Evolutionary conservation across 1,284 basidiomycete genomes (phyloP).

Genomic region (Rhodotorula sp.): DNA sequence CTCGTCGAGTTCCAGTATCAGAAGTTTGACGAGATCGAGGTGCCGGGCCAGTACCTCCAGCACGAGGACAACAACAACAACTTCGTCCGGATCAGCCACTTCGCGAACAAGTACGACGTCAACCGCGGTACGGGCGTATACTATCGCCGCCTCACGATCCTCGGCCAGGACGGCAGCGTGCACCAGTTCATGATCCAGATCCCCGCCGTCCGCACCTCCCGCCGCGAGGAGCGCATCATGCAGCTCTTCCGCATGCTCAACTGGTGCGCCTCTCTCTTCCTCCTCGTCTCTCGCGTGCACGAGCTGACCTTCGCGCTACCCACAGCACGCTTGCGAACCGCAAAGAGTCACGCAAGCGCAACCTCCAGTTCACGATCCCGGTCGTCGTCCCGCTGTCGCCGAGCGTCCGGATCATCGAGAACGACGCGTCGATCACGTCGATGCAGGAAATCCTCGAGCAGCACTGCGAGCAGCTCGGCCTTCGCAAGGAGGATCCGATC

Average conservation of each 20-base stretch:
- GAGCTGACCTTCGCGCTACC: not conserved
- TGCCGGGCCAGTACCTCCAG: slow-evolving; percentile 98
- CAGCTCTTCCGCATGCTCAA: slow-evolving; percentile 93
- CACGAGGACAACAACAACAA: slow-evolving; percentile 92
- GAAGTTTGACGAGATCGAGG: slow-evolving; percentile 97
- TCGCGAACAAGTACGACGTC: slow-evolving; percentile 87
- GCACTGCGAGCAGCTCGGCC: slow-evolving; percentile 74
- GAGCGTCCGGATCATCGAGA: slow-evolving; percentile 81
- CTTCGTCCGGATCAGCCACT: slow-evolving; percentile 89
- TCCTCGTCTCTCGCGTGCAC: not conserved
- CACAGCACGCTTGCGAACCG: slow-evolving; percentile 75
- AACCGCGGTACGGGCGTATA: slow-evolving; percentile 79
- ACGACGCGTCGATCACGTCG: slow-evolving; percentile 86
- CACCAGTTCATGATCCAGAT: slow-evolving; percentile 91
- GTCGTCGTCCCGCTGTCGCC: slow-evolving; percentile 83
- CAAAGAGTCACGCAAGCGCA: slow-evolving; percentile 91
- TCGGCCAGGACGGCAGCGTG: slow-evolving; percentile 87
- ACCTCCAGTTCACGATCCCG: slow-evolving; percentile 88
- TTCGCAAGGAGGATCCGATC: slow-evolving; percentile 85
- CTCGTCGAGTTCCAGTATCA: slow-evolving; percentile 97
- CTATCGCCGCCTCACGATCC: slow-evolving; percentile 86
- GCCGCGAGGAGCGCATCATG: slow-evolving; percentile 90
- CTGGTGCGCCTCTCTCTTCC: slow-evolving; percentile 61
- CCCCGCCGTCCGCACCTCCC: slow-evolving; percentile 80
- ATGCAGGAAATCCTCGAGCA: slow-evolving; percentile 94